Percentiles rank a stretch among this genome's conserved stretches.
Evolutionary conservation across 371 early-diverging fungal species (phyloP).

Genomic region (Mortierella sp.): DNA sequence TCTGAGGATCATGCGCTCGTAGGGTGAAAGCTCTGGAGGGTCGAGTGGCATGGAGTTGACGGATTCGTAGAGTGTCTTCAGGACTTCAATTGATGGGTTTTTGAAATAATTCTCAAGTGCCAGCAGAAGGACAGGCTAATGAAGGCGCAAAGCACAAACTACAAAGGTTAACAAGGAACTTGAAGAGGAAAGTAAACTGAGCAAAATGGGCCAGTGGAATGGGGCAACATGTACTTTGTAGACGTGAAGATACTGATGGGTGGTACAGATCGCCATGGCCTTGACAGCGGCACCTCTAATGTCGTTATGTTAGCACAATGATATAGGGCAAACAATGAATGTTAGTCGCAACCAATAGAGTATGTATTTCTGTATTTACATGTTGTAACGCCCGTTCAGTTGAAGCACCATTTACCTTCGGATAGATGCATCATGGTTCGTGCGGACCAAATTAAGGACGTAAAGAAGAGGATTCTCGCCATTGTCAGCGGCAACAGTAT

Average conservation of each 20-base stretch:
- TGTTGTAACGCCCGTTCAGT: not conserved
- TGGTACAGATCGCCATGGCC: slow-evolving; percentile 95
- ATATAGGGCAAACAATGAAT: not conserved
- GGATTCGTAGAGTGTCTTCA: slow-evolving; percentile 84
- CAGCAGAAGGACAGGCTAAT: slow-evolving; percentile 86
- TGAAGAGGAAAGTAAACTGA: not conserved
- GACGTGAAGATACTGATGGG: slow-evolving; percentile 91
- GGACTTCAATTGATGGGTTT: slow-evolving; percentile 79
- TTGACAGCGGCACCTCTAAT: slow-evolving; percentile 87
- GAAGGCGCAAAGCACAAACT: not conserved
- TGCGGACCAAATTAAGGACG: slow-evolving; percentile 91
- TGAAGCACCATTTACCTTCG: slow-evolving; percentile 64
- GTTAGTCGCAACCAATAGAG: not conserved
- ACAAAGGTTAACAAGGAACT: not conserved
- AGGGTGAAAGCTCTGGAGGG: slow-evolving; percentile 85
- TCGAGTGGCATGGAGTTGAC: slow-evolving; percentile 91
- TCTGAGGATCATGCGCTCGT: slow-evolving; percentile 85
- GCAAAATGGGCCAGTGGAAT: not conserved
- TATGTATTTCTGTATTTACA: no score
- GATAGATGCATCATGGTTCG: slow-evolving; percentile 89
- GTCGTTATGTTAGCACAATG: no score
- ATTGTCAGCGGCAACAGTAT: slow-evolving; percentile 61
- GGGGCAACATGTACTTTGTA: slow-evolving; percentile 80
- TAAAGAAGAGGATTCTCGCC: slow-evolving; percentile 80
- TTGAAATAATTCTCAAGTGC: slow-evolving; percentile 94